Conservation (phyloP, 768 basidiomycete genomes). For the Multifurca ochricompacta region DNA sequence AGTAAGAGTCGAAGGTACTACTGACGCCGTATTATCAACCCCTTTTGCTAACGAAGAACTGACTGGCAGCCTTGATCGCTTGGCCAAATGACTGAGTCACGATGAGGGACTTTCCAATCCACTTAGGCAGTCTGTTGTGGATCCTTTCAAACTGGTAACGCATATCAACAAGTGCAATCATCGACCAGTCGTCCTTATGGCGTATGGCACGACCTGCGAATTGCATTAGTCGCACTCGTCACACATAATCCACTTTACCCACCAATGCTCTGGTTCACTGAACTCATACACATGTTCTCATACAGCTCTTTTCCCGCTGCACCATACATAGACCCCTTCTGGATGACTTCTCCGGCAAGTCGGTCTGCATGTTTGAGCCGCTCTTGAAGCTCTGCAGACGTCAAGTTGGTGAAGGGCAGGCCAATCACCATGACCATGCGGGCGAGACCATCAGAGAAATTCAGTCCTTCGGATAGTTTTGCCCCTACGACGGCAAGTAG, state of each 20-base stretch:
- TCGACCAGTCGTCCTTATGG: constrained; percentile 87
- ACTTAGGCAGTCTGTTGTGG: constrained; percentile 75
- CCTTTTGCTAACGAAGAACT: constrained; percentile 14
- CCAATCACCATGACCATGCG: constrained; percentile 84
- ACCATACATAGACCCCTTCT: constrained; percentile 21
- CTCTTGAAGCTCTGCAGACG: constrained; percentile 86
- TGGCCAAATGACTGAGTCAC: constrained; percentile 16
- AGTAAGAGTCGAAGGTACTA: background rate
- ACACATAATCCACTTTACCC: constrained; percentile 23
- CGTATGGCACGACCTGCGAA: constrained; percentile 81
- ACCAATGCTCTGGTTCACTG: constrained; percentile 98
- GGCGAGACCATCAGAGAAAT: constrained; percentile 47
- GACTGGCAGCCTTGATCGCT: constrained; percentile 13
- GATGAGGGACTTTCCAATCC: constrained; percentile 55
- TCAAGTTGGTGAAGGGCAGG: constrained; percentile 86
- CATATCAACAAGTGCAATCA: constrained; percentile 77
- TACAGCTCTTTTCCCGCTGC: constrained; percentile 68
- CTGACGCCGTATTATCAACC: background rate
- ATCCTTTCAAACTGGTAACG: constrained; percentile 70
- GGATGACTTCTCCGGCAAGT: constrained; percentile 49
- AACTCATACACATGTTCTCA: constrained; percentile 86
- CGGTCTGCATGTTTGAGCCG: constrained; percentile 82
- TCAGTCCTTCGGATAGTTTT: constrained; percentile 90
- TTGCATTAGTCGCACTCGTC: background rate
- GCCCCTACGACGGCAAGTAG: constrained; percentile 94